Evolutionary conservation across 495 filamentous ascomycete species (phyloP), one percentile per base, ranked within the genome.

Genomic region (Corynascus novoguineensis): DNA sequence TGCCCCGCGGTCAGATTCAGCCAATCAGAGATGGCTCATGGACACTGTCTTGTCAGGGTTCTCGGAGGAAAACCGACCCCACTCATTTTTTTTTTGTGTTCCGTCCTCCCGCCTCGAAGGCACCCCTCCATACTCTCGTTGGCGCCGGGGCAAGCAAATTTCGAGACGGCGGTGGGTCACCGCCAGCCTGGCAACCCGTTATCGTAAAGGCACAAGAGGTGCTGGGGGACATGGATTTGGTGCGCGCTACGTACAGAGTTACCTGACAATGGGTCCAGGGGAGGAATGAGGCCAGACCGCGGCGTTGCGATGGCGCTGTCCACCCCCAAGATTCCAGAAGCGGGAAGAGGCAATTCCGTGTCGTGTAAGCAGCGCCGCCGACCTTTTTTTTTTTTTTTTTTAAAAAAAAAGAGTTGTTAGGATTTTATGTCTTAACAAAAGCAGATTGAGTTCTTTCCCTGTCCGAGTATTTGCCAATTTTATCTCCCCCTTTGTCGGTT

Each of bases 141-240:
- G 38, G 28, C 51, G 35, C 12, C 19, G 17, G 14, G 15, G 17
- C 3, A 19, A 6, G 24, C n/a, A 47, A 46, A 55, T 47, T 29
- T 47, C 34, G 42, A n/a, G 21, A 24, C 14, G 21, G 32, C 29
- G 14, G 45, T 40, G 53, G 53, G 53, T 49, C 53, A 42, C 32
- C 45, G 42, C 42, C 53, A 22, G 21, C 40, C 15, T 38, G 42
- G 44, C 53, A 24, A 8, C 21, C 48, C 50, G 28, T 22, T 24
- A 21, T 55, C 42, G 32, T n/a, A 17, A 44, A 56, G 25, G 45
- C 34, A 29, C 42, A 38, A 44, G 35, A 25, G 35, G 34, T 24
- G 6, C 24, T 17, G 31, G 45, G 22, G 34, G 37, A 41, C 37
- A 5, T 5, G 37, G 37, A 17, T n/a, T n/a, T n/a, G n/a, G n/a